Evolutionary conservation across 2,329 filamentous ascomycete species (phyloP).

Genomic region (Sporothrix pallida): DNA sequence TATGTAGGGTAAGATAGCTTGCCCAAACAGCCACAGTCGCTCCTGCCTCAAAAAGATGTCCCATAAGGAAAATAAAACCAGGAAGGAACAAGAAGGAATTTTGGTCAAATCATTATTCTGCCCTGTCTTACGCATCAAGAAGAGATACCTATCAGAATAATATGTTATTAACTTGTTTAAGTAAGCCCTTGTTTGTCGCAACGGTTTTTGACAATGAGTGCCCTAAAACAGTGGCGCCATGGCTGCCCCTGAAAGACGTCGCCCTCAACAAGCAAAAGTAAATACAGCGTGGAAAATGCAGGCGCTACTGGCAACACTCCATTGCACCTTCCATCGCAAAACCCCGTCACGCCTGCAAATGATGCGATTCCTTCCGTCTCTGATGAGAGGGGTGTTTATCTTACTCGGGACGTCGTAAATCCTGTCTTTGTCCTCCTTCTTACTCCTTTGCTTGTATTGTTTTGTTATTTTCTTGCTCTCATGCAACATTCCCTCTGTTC

Average conservation of each 20-base stretch:
- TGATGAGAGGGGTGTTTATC: constrained; percentile 2
- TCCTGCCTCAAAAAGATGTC: not conserved
- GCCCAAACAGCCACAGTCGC: constrained; percentile 2
- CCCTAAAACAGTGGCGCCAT: not conserved
- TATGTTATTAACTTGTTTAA: not conserved
- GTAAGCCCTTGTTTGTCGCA: not conserved
- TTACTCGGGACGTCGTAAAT: constrained; percentile 13
- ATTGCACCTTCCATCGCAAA: constrained; percentile 16
- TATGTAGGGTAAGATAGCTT: not conserved
- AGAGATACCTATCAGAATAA: no score
- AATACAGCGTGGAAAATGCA: not conserved
- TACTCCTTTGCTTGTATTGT: not conserved
- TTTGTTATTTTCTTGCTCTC: not conserved
- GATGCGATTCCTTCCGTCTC: constrained; percentile 25
- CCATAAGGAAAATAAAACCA: not conserved
- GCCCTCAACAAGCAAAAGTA: not conserved
- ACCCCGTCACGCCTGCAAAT: not conserved
- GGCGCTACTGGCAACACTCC: not conserved
- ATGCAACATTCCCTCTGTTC: constrained; percentile 1
- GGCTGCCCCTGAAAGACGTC: not conserved
- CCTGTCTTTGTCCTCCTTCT: not conserved
- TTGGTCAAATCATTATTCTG: not conserved
- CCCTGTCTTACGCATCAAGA: not conserved
- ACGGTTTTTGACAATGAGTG: not conserved
- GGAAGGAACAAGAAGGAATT: not conserved